These are phyloP conservation scores for Dipteronia dyeriana DNA, from an alignment of 345 rosid species.

Conservation along the genomic window DNA sequence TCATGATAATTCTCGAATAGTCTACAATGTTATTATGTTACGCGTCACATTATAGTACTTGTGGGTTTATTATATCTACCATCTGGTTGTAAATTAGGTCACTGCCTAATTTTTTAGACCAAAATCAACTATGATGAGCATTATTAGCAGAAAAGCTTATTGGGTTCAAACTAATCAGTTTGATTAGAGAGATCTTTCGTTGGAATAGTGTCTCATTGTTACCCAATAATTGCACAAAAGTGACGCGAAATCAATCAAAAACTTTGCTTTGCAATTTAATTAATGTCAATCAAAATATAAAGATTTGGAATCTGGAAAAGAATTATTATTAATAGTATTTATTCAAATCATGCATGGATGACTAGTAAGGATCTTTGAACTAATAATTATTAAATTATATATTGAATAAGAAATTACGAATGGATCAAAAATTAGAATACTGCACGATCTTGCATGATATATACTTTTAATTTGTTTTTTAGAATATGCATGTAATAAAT, in stretches of 20 bases:
- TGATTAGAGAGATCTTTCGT: background rate
- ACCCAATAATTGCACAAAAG: constrained; percentile 17
- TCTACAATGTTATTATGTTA: too few relatives aligned
- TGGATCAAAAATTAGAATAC: background rate
- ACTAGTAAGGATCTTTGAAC: background rate
- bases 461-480: background rate
- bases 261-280: background rate
- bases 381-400: background rate
- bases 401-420: background rate
- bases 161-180: constrained; percentile 1
- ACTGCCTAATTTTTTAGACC: too few relatives aligned
- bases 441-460: constrained; percentile 5
- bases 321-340: background rate
- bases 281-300: constrained; percentile 2
- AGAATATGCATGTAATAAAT: background rate
- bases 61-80: background rate
- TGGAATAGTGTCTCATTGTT: background rate
- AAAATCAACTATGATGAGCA: background rate
- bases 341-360: background rate
- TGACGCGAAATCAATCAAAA: constrained; percentile 1
- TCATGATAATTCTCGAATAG: too few relatives aligned
- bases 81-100: background rate
- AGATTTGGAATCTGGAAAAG: too few relatives aligned
- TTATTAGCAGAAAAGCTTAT: background rate
- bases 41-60: background rate